Base-by-base conservation (phyloP, 352 stramenopile genomes). In the Phytopythium delawarense region DNA sequence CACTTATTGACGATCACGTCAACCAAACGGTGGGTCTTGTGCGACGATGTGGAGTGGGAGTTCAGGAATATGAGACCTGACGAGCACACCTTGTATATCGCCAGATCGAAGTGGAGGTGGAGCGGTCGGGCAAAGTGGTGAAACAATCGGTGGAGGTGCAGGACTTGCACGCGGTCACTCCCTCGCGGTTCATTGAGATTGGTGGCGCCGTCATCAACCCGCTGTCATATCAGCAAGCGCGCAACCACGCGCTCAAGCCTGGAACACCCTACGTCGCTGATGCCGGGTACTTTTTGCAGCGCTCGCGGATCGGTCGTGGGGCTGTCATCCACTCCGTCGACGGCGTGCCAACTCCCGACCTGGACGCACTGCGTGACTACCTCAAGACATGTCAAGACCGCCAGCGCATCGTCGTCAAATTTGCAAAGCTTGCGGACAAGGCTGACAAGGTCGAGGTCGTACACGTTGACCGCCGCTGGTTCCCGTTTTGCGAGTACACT, bases 391-490 rank as follows among this genome's bases (percentile, higher is more conserved):
- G 83, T 49, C 64, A 75, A 9, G 89, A 98, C 61, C 78, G 88
- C 8, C 76, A 92, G 62, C 83, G 88, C 4, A 75, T 96, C 13
- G 87, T 95, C 1, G 73, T 98, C 40, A 95, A 95, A 69, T 93
- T 87, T 45, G 89, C 80, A 2, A 85, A 85, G 58, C 61, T 95
- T 49, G 79, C 75, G 7, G 81, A 90, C 64, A 91, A 90, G 57
- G 70, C 84, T 2, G 84, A 92, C 50, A 89, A 90, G 55, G 80
- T 95, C 4, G 87, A 95, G 45, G 84, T 95, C 16, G 87, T 93
- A 12, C 87, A 92, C 64, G 84, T 97, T 18, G 91, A 98, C 61
- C 81, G 87, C 12, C 88, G 89, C n/a, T 98, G 92, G 92, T 97
- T 97, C 63, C 84, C 87, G 16, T 93, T 94, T 56, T 87, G 75